phyloP scores from a whole-genome alignment of 306 rosid genomes.

The Argentina anserina region DNA sequence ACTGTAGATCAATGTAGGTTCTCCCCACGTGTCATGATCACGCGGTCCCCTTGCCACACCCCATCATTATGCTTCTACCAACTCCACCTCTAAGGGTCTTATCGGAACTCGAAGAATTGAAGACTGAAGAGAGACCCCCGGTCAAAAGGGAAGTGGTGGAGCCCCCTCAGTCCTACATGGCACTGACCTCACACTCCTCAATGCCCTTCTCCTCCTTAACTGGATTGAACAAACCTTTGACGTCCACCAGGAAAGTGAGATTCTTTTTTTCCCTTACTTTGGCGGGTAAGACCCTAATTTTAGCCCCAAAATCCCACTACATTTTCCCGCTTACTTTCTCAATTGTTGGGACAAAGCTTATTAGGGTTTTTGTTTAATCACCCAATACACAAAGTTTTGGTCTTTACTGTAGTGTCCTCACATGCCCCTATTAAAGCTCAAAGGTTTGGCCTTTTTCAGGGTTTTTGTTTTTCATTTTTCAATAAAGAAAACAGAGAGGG shows the following conservation, averaged over 20 bases:
- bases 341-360: constrained; percentile 17
- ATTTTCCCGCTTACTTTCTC: constrained; percentile 46
- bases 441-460: constrained; percentile 30
- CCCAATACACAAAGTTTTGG: constrained; percentile 14
- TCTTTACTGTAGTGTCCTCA: constrained; percentile 32
- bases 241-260: constrained; percentile 72
- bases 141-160: constrained; percentile 57
- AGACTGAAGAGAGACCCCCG: constrained; percentile 30
- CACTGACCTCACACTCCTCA: constrained; percentile 27
- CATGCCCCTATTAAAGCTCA: constrained; percentile 33
- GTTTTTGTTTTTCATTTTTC: constrained; percentile 28
- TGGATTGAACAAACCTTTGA: constrained; percentile 62
- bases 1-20: background rate
- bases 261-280: constrained; percentile 30
- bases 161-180: constrained; percentile 37
- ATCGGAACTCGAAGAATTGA: constrained; percentile 24
- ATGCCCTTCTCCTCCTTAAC: constrained; percentile 24
- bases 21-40: constrained; percentile 12
- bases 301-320: constrained; percentile 21
- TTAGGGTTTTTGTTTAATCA: constrained; percentile 5
- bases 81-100: constrained; percentile 39
- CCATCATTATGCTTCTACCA: constrained; percentile 42
- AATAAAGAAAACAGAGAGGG: constrained; percentile 33
- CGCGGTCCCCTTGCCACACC: background rate
- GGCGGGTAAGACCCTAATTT: constrained; percentile 57